These are phyloP conservation scores for Margaritispora aquatica DNA, from an alignment of 495 filamentous ascomycete genomes.

Conservation along the genomic window DNA sequence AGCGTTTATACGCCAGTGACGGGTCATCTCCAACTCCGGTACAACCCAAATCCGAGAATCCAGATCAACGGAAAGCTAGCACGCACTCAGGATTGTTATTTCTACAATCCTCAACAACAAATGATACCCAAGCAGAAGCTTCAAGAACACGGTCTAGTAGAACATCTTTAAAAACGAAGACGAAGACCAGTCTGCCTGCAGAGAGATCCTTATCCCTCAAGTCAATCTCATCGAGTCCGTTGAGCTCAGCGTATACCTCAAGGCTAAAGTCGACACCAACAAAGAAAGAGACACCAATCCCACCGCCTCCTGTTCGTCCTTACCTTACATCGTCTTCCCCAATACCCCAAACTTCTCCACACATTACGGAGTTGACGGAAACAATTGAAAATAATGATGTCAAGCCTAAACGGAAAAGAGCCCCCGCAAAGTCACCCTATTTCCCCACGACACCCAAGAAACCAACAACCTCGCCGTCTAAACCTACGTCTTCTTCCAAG, in stretches of 20 bases:
- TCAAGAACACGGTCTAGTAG: too few relatives aligned
- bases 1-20: not conserved
- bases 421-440: conserved; percentile 33
- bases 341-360: not conserved
- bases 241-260: not conserved
- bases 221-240: not conserved
- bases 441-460: conserved; percentile 26
- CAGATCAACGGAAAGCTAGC: too few relatives aligned
- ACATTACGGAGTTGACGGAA: too few relatives aligned
- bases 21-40: too few relatives aligned
- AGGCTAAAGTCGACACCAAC: too few relatives aligned
- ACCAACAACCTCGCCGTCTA: conserved; percentile 21
- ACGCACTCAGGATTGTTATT: too few relatives aligned
- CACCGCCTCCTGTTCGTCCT: not conserved
- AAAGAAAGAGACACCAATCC: not conserved
- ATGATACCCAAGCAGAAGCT: too few relatives aligned
- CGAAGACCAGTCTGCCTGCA: too few relatives aligned
- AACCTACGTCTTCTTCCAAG: not conserved
- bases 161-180: too few relatives aligned
- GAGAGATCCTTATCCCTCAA: too few relatives aligned
- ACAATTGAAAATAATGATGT: too few relatives aligned
- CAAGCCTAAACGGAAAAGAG: conserved; percentile 5
- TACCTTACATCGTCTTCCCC: not conserved
- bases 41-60: too few relatives aligned
- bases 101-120: not conserved